phyloP scores from a whole-genome alignment of 768 basidiomycete genomes.

The Trametopsis cervina region DNA sequence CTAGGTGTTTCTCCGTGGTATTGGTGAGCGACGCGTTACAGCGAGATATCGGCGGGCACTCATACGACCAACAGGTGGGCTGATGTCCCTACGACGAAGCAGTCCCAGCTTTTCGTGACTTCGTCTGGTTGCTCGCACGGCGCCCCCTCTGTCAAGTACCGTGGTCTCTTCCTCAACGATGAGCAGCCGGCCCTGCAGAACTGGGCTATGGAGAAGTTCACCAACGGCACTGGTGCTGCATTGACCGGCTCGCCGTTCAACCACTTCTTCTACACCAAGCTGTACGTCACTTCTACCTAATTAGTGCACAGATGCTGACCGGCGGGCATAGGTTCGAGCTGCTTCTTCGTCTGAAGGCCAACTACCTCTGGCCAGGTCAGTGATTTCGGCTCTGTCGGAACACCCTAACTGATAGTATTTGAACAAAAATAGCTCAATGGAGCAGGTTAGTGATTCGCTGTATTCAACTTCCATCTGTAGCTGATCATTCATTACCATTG shows the following conservation, averaged over 20 bases:
- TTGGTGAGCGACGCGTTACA: constrained; percentile 37
- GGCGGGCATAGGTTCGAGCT: constrained; percentile 67
- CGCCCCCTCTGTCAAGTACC: constrained; percentile 59
- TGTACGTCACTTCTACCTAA: constrained; percentile 32
- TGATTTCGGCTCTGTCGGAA: not conserved
- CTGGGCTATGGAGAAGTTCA: constrained; percentile 67
- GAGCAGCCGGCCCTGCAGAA: constrained; percentile 66
- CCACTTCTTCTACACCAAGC: constrained; percentile 47
- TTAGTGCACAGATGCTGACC: not conserved
- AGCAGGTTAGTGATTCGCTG: constrained; percentile 27
- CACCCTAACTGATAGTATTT: not conserved
- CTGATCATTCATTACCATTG: not conserved
- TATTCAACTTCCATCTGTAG: not conserved
- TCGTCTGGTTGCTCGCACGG: constrained; percentile 41
- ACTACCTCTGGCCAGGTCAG: constrained; percentile 60
- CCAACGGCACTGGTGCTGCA: constrained; percentile 48
- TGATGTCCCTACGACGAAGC: constrained; percentile 57
- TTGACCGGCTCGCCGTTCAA: constrained; percentile 55
- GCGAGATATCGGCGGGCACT: too few relatives aligned
- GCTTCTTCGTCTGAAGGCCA: constrained; percentile 58
- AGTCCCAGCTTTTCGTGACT: constrained; percentile 41
- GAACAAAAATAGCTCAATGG: constrained; percentile 19
- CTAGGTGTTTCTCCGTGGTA: constrained; percentile 66
- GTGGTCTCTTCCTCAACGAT: constrained; percentile 71
- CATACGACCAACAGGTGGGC: constrained; percentile 53